Conservation (phyloP, 495 filamentous ascomycete species). For the Neurospora intermedia region DNA sequence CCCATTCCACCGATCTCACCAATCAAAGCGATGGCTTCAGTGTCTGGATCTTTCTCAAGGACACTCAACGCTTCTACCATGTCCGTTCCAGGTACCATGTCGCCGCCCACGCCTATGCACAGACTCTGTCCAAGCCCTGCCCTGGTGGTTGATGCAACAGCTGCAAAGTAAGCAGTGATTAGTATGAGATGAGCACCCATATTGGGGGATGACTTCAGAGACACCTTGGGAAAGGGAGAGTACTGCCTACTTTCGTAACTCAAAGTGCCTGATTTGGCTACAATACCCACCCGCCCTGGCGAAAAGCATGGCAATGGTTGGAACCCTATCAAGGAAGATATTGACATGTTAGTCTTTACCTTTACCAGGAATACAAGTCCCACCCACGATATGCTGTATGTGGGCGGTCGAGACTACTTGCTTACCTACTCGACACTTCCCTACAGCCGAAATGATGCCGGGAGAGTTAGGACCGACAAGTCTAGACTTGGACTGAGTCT, state of each 20-base stretch:
- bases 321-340: constrained; percentile 38
- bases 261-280: constrained; percentile 80
- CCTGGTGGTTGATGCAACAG: constrained; percentile 71
- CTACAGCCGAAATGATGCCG: constrained; percentile 76
- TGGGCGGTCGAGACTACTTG: neutral
- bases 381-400: neutral
- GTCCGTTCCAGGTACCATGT: constrained; percentile 72
- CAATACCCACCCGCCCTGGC: constrained; percentile 67
- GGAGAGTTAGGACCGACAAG: constrained; percentile 82
- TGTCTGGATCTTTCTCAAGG: constrained; percentile 64
- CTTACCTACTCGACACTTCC: constrained; percentile 63
- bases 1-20: constrained; percentile 80
- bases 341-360: neutral
- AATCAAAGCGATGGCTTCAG: constrained; percentile 71
- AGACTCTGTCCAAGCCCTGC: constrained; percentile 78
- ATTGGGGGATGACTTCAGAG: neutral
- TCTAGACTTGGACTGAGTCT: constrained; percentile 68
- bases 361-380: neutral
- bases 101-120: constrained; percentile 81
- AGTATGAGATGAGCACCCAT: neutral
- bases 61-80: constrained; percentile 67
- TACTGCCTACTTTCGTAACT: constrained; percentile 53
- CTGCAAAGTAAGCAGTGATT: constrained; percentile 13
- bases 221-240: neutral
- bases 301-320: constrained; percentile 70